Conservation (phyloP, 208 protist genomes). For the Leishmania gerbilli region DNA sequence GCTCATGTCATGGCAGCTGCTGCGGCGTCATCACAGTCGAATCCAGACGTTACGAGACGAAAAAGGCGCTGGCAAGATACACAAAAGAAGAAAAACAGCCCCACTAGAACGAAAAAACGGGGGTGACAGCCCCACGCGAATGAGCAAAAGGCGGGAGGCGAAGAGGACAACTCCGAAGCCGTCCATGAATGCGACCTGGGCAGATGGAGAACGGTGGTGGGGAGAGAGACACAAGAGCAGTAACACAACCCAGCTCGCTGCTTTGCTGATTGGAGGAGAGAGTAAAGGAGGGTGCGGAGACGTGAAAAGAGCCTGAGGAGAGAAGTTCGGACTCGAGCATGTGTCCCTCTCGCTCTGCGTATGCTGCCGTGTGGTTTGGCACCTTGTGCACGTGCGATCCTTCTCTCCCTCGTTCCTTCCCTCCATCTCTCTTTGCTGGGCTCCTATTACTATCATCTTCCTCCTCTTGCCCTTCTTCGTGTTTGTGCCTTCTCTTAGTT, state of each 20-base stretch:
- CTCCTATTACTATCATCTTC: neutral
- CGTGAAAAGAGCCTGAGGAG: neutral
- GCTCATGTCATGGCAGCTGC: neutral
- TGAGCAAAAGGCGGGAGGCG: no score
- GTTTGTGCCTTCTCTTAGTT: neutral
- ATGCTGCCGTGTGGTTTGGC: neutral
- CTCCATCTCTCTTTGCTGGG: neutral
- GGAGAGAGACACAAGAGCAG: slow-evolving; percentile 4
- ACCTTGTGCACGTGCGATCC: neutral
- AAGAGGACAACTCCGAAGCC: neutral
- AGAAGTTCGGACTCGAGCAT: neutral
- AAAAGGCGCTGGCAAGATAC: neutral
- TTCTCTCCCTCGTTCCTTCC: no score
- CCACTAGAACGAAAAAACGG: neutral
- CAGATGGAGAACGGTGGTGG: neutral
- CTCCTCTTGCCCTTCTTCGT: neutral
- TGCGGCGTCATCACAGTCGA: neutral
- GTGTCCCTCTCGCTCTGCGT: neutral
- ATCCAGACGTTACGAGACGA: neutral
- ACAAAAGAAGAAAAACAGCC: neutral
- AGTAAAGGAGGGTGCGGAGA: neutral
- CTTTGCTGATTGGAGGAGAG: neutral
- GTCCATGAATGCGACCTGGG: neutral
- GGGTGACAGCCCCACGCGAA: no score
- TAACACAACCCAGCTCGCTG: neutral